Evolutionary conservation across 768 basidiomycete genomes (phyloP), one percentile per base, ranked within the genome.

Genomic region (Leccinellum rugosiceps): DNA sequence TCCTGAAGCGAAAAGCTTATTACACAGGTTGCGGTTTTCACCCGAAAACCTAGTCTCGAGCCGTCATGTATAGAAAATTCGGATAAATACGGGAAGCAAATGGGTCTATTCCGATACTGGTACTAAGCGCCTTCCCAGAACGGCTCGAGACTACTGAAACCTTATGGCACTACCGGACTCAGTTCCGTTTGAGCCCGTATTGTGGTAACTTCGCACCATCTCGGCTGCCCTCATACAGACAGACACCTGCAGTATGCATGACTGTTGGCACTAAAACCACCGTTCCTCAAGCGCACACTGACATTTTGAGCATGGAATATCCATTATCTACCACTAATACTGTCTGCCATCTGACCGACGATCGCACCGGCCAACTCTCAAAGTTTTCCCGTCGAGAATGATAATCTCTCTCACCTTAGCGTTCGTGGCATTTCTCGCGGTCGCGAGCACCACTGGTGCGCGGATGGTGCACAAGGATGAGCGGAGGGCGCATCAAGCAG

Each of bases 401-500:
- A 67, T 69, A 67, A 48, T 61, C 44, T 19, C 45, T 13, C 44
- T 67, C 51, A 19, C 43, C 10, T 38, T 46, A 3, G 14, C 46
- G 7, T 48, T 65, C 15, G 51, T 56, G 4, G 26, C 35, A 7
- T 38, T 69, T 28, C 56, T 71, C 23, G 48, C 54, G 5, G 48
- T 34, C 9, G 55, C 49, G 17, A 31, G 44, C 14, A 50, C 25
- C n/a, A 55, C 48, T 14, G 48, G 52, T 10, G 68, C 63, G 15
- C 64, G 67, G 19, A 62, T 65, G 31, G 65, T 72, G 50, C 61
- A 58, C 58, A 81, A 79, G 64, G 64, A 72, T 14, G 78, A 82
- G 45, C 56, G 81, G 19, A 78, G 72, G 46, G 76, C 69, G 15
- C 75, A 70, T 51, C 83, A 83, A 65, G 58, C 65, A 4, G 79